Conservation (phyloP, 164 flowering plant species). For the Piper longum region DNA sequence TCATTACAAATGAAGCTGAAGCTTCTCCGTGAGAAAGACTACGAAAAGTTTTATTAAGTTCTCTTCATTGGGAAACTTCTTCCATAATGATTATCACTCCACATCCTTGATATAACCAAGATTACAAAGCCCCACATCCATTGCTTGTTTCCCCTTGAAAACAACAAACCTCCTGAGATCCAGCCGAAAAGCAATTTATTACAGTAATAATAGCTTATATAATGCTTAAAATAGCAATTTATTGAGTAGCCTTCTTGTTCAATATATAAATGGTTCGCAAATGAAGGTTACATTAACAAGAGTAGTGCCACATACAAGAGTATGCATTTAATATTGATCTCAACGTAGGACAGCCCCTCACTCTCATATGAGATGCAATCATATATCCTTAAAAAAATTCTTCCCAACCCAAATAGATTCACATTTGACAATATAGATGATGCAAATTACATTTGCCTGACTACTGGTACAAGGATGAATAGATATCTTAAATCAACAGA, state of each 20-base stretch:
- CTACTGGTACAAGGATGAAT: neutral
- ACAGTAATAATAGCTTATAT: slow-evolving; percentile 7
- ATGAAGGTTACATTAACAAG: no score
- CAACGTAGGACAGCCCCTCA: no score
- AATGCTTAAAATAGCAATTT: slow-evolving; percentile 8
- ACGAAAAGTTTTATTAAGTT: slow-evolving; percentile 29
- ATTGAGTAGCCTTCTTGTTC: neutral
- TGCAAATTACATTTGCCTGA: neutral
- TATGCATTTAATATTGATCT: no score
- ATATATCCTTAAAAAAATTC: no score
- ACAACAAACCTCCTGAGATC: slow-evolving; percentile 74
- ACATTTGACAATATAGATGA: neutral
- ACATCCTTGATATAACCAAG: slow-evolving; percentile 39
- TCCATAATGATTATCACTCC: slow-evolving; percentile 22
- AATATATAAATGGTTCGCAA: no score
- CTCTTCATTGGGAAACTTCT: slow-evolving; percentile 46
- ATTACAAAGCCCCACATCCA: slow-evolving; percentile 47
- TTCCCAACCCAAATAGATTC: no score
- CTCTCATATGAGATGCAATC: no score
- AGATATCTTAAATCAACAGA: neutral
- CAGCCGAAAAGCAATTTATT: slow-evolving; percentile 47
- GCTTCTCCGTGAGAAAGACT: slow-evolving; percentile 60
- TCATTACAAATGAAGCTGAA: slow-evolving; percentile 35
- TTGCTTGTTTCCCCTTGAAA: slow-evolving; percentile 84
- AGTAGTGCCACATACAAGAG: no score